Conservation (phyloP, 306 rosid genomes). For the Trichosanthes cucumerina region DNA sequence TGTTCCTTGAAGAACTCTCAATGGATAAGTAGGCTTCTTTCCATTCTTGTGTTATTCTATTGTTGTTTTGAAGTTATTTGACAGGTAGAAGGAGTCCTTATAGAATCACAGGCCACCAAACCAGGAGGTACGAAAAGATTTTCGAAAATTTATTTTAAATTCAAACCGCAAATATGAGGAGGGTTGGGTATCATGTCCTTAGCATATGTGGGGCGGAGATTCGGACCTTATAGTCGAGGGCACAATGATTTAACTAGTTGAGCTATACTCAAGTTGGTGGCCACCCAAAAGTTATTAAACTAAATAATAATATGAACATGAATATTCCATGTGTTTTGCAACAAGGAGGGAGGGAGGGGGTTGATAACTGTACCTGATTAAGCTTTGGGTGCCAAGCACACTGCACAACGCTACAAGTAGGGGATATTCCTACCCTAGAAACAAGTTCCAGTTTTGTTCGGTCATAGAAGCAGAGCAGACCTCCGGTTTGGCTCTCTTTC, state of each 20-base stretch:
- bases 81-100: too few species aligned
- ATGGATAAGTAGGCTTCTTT: too few species aligned
- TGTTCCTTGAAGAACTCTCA: too few species aligned
- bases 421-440: conserved; percentile 80
- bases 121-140: too few species aligned
- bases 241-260: not conserved
- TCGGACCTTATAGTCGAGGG: not conserved
- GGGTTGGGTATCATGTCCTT: too few species aligned
- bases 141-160: too few species aligned
- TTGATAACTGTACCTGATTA: conserved; percentile 51
- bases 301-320: not conserved
- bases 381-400: conserved; percentile 95
- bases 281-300: not conserved
- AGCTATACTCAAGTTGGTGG: not conserved
- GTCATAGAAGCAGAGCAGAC: conserved; percentile 79
- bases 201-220: too few species aligned
- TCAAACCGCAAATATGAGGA: too few species aligned
- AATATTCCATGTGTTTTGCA: not conserved
- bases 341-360: not conserved
- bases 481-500: conserved; percentile 71
- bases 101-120: too few species aligned
- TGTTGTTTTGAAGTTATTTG: too few species aligned
- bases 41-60: too few species aligned
- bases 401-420: conserved; percentile 75
- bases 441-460: conserved; percentile 70